Conservation (phyloP, 2,329 filamentous ascomycete species). For the Claviceps sp. region DNA sequence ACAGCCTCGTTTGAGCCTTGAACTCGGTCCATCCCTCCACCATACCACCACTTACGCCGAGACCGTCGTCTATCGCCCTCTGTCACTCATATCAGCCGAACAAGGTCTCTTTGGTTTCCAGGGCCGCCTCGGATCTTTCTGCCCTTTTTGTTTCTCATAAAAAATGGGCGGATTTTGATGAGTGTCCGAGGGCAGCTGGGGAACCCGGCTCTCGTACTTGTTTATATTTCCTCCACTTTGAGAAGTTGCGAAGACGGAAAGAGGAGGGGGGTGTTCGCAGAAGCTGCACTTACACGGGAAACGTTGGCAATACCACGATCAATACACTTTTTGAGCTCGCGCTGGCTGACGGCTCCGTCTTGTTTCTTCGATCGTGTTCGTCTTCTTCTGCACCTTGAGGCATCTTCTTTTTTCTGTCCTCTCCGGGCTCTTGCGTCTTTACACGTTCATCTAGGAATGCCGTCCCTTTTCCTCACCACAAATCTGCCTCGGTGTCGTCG, state of each 20-base stretch:
- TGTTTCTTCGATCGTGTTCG: not conserved
- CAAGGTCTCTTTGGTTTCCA: constrained; percentile 8
- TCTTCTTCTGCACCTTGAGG: not conserved
- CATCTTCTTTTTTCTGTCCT: not conserved
- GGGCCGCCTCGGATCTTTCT: constrained; percentile 5
- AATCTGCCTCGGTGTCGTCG: not conserved
- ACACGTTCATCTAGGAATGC: not conserved
- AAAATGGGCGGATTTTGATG: constrained; percentile 13
- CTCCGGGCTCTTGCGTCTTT: not conserved
- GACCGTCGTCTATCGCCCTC: constrained; percentile 11
- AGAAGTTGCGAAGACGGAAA: not conserved
- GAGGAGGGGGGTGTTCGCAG: constrained; percentile 4
- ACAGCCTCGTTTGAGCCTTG: constrained; percentile 11
- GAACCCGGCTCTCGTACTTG: constrained; percentile 1
- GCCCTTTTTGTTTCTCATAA: constrained; percentile 10
- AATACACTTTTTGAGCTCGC: not conserved
- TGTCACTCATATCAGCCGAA: constrained; percentile 10
- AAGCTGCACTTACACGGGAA: constrained; percentile 4
- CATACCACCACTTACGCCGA: constrained; percentile 9
- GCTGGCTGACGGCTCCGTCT: not conserved
- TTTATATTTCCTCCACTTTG: not conserved
- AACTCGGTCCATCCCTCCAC: constrained; percentile 11
- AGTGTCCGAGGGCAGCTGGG: constrained; percentile 3
- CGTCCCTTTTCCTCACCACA: not conserved
- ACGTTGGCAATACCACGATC: constrained; percentile 1